Base-by-base conservation (phyloP, 2,329 filamentous ascomycete genomes). In the Trichoderma cornu-damae region DNA sequence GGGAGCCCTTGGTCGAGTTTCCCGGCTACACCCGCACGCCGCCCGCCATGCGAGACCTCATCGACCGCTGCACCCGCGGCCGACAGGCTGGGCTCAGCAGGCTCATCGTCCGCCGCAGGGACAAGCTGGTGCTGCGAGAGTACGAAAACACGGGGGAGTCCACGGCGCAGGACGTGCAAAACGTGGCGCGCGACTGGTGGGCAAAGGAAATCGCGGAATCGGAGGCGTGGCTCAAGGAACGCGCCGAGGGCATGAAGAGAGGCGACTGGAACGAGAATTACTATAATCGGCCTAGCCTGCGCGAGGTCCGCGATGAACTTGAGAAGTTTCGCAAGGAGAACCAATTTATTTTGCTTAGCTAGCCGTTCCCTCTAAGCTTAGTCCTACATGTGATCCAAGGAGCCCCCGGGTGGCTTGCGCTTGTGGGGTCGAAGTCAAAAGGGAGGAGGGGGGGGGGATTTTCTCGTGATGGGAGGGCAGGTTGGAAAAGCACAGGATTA, bases 1-100 rank as follows among this genome's bases (percentile, higher is more conserved):
- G 76, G 68, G 81, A 84, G 65, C 78, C 81, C 2, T 71, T 77
- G 14, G 69, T 81, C 11, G 79, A 82, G 66, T 85, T 85, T 56
- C 82, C 82, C 0, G 69, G 71, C 7, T 84, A 79, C 65, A 69
- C 67, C 2, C 69, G 67, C 28, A 82, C 80, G 5, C 81, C 80
- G 1, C 64, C 62, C 14, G 68, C 67, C 28, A 69, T 84, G 51
- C 71, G 75, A 28, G 63, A 63, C 6, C 72, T 83, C 43, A 79
- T 84, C 54, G 74, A 80, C 60, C 69, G 71, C 20, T 84, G 80
- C 62, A 83, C 81, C 1, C 67, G 70, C 14, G 80, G 80, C 16
- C 72, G 76, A 51, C 72, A 76, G 44, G 63, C 68, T 1, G 74
- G 73, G 6, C 69, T 83, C 52, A 77, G 75, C 62, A 73, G 66